These are phyloP conservation scores for Harringtonia lauricola DNA, from an alignment of 2,329 filamentous ascomycete species.

Conservation along the genomic window DNA sequence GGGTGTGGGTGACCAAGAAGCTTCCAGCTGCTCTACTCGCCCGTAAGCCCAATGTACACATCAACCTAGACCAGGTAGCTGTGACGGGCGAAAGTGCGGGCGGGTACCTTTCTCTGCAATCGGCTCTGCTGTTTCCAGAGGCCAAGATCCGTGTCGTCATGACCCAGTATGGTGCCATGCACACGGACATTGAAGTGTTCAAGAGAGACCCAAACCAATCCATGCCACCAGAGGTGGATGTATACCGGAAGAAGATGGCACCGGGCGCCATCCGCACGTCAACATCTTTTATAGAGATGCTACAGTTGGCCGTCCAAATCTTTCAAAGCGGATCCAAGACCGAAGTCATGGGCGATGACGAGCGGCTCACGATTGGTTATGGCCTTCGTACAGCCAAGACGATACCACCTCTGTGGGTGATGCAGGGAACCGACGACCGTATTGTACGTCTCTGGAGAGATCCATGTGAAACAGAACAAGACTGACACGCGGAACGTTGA, in stretches of 20 bases:
- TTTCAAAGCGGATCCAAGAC: constrained; percentile 3
- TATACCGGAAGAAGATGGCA: constrained; percentile 1
- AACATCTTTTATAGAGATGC: constrained; percentile 7
- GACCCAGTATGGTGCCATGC: constrained; percentile 11
- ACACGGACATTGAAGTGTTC: constrained; percentile 8
- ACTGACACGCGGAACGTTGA: too few relatives aligned
- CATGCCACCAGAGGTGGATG: constrained; percentile 3
- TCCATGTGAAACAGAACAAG: background rate
- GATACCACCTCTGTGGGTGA: constrained; percentile 11
- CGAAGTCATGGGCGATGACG: constrained; percentile 10
- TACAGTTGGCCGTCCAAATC: constrained; percentile 1
- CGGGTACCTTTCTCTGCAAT: constrained; percentile 14
- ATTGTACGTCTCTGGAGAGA: constrained; percentile 7
- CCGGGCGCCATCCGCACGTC: constrained; percentile 3
- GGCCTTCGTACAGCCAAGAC: constrained; percentile 6
- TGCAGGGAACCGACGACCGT: constrained; percentile 12
- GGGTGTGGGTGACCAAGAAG: constrained; percentile 27
- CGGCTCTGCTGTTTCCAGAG: constrained; percentile 11
- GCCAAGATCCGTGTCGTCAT: constrained; percentile 12
- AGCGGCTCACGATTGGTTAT: constrained; percentile 7
- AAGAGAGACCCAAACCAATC: background rate
- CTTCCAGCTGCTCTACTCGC: constrained; percentile 1
- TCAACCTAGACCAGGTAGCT: constrained; percentile 9
- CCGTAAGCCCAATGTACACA: constrained; percentile 4
- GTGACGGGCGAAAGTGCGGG: constrained; percentile 14